Percentiles rank a stretch among this genome's conserved stretches.
phyloP scores from a whole-genome alignment of 805 yeast species.

The Candida krabiensis region DNA sequence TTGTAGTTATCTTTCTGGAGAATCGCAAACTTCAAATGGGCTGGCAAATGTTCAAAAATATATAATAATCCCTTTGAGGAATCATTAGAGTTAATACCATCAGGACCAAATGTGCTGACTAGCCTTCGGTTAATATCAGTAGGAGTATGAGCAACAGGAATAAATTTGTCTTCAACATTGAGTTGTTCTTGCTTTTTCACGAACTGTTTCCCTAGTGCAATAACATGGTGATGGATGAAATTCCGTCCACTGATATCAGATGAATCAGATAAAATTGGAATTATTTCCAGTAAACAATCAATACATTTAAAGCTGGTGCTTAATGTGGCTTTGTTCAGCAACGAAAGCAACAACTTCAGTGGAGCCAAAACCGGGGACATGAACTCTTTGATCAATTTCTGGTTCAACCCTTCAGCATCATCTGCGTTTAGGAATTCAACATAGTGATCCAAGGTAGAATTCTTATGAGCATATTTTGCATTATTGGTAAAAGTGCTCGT shows the following conservation, averaged over 20 bases:
- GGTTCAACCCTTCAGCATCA: slow-evolving; percentile 39
- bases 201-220: slow-evolving; percentile 70
- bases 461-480: slow-evolving; percentile 10
- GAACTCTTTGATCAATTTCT: slow-evolving; percentile 42
- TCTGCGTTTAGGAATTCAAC: slow-evolving; percentile 26
- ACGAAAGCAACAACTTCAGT: slow-evolving; percentile 53
- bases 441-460: slow-evolving; percentile 23
- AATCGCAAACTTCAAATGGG: slow-evolving; percentile 52
- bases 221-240: slow-evolving; percentile 80
- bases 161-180: slow-evolving; percentile 19
- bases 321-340: slow-evolving; percentile 65
- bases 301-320: slow-evolving; percentile 57
- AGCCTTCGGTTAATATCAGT: slow-evolving; percentile 49
- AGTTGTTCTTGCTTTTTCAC: slow-evolving; percentile 29
- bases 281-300: slow-evolving; percentile 49
- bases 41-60: slow-evolving; percentile 56
- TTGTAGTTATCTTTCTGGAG: slow-evolving; percentile 71
- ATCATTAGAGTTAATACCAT: slow-evolving; percentile 60
- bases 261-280: slow-evolving; percentile 58
- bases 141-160: slow-evolving; percentile 40
- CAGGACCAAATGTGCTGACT: slow-evolving; percentile 57
- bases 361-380: slow-evolving; percentile 52
- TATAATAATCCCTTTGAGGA: slow-evolving; percentile 59
- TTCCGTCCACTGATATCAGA: slow-evolving; percentile 80
- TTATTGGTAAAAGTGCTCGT: slow-evolving; percentile 11